These are phyloP conservation scores for Kondoa subrosea DNA, from an alignment of 768 basidiomycete species.

Conservation along the genomic window DNA sequence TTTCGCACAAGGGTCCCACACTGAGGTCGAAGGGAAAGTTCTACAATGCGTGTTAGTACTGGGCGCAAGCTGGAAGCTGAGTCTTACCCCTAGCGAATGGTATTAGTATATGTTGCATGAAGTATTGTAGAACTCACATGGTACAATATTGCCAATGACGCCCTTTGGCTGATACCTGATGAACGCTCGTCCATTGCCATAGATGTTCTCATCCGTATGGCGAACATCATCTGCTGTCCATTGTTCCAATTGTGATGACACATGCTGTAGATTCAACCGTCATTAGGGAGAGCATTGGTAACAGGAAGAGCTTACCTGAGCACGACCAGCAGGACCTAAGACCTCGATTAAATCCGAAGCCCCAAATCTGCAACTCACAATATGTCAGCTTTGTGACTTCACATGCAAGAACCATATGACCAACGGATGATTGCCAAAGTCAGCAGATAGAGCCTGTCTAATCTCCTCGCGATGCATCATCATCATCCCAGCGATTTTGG, in stretches of 20 bases:
- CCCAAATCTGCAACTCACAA: not conserved
- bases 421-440: not conserved
- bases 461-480: not conserved
- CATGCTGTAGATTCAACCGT: not conserved
- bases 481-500: not conserved
- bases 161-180: not conserved
- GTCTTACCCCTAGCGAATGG: no score
- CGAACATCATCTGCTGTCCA: not conserved
- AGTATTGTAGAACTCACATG: no score
- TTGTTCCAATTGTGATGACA: not conserved
- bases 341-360: not conserved
- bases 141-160: not conserved
- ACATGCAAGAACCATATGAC: not conserved
- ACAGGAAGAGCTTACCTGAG: not conserved
- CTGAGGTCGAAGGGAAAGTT: not conserved
- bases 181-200: not conserved
- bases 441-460: not conserved
- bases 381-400: not conserved
- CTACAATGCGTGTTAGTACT: not conserved
- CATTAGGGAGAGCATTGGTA: not conserved
- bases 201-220: not conserved
- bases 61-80: not conserved
- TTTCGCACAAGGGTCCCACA: slow-evolving; percentile 1
- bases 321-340: not conserved
- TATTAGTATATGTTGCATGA: no score